Conservation (phyloP, 1,284 basidiomycete genomes). For the Chalciporus piperatoides region DNA sequence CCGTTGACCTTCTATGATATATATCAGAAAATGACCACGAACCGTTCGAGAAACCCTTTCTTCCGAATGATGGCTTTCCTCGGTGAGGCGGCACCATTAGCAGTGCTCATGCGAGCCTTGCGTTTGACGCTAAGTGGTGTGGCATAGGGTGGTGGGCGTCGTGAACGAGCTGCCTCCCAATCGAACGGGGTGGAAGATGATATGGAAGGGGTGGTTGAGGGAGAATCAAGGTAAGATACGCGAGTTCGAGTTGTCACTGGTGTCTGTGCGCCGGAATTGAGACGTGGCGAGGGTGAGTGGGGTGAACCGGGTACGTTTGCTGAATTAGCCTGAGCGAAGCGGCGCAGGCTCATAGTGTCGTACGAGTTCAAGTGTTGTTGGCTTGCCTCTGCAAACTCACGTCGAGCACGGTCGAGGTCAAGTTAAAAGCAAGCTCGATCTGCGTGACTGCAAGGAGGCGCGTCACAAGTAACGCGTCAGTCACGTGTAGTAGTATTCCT, state of each 20-base stretch:
- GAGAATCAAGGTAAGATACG: slow-evolving; percentile 49
- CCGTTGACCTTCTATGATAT: slow-evolving; percentile 1
- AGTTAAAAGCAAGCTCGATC: slow-evolving; percentile 10
- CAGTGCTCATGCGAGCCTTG: slow-evolving; percentile 42
- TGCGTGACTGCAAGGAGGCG: slow-evolving; percentile 18
- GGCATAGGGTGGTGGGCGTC: slow-evolving; percentile 64
- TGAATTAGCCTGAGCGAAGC: slow-evolving; percentile 49
- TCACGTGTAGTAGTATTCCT: slow-evolving; percentile 23
- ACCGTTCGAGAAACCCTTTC: slow-evolving; percentile 61
- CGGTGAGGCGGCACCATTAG: slow-evolving; percentile 35
- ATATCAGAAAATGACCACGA: slow-evolving; percentile 7
- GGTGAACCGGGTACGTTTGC: slow-evolving; percentile 29
- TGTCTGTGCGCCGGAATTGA: slow-evolving; percentile 30
- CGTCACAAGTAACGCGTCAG: slow-evolving; percentile 23
- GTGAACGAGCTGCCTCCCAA: slow-evolving; percentile 72
- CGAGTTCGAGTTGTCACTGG: slow-evolving; percentile 39
- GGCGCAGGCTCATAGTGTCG: slow-evolving; percentile 46
- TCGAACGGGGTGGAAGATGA: slow-evolving; percentile 74
- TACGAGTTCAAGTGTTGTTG: slow-evolving; percentile 3
- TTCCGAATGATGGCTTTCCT: slow-evolving; percentile 55
- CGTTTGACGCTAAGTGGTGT: slow-evolving; percentile 50
- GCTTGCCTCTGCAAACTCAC: not conserved
- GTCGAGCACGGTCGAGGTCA: not conserved
- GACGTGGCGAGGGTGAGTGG: slow-evolving; percentile 36
- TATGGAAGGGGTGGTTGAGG: slow-evolving; percentile 59